Evolutionary conservation across 176 grass and related monocot species (phyloP).

Genomic region (Bonia amplexicaulis): DNA sequence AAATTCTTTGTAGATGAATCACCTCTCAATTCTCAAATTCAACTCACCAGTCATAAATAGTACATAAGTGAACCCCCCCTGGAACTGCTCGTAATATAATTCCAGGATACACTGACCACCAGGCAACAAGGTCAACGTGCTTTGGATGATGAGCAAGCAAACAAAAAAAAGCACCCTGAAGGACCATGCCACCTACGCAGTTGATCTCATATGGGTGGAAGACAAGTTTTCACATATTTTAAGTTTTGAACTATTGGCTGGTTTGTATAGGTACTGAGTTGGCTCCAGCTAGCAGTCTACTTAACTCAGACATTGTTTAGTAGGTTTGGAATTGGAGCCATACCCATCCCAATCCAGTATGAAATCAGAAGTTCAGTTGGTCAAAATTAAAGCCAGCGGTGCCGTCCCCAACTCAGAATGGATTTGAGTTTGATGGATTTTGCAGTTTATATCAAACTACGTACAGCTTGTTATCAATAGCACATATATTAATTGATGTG

Average conservation of each 20-base stretch:
- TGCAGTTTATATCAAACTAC: background rate
- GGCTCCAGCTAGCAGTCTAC: background rate
- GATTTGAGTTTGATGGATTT: background rate
- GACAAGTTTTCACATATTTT: background rate
- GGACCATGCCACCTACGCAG: background rate
- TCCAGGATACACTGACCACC: background rate
- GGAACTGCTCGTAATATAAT: background rate
- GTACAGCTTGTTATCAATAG: background rate
- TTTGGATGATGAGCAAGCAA: background rate
- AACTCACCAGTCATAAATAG: background rate
- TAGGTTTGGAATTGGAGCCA: background rate
- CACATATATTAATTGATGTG: background rate
- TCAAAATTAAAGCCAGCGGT: background rate
- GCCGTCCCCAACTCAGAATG: background rate
- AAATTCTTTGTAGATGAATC: background rate
- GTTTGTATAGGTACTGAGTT: background rate
- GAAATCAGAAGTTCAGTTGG: background rate
- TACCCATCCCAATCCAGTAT: background rate
- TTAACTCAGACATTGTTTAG: background rate
- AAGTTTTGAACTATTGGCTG: background rate
- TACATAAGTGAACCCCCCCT: background rate
- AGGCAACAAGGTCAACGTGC: background rate
- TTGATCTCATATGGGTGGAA: background rate
- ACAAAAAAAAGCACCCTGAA: background rate
- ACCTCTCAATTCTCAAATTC: background rate